phyloP scores from a whole-genome alignment of 2,329 filamentous ascomycete species.

The Cladophialophora chaetospira region DNA sequence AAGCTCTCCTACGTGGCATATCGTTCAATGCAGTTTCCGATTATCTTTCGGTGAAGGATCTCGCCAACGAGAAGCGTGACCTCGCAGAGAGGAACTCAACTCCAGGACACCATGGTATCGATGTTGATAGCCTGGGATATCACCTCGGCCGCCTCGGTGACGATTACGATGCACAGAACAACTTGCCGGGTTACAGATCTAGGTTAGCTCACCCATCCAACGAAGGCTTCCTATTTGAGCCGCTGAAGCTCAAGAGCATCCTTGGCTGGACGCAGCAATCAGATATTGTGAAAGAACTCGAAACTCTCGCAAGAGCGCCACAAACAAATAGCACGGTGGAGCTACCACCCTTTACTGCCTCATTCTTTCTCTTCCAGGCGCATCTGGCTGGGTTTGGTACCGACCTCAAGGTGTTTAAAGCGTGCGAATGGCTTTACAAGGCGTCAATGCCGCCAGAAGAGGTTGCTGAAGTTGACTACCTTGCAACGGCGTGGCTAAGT shows the following conservation, averaged over 20 bases:
- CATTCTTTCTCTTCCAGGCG: constrained; percentile 11
- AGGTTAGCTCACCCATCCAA: neutral
- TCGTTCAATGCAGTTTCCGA: neutral
- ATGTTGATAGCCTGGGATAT: neutral
- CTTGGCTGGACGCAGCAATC: constrained; percentile 6
- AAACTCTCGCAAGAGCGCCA: neutral
- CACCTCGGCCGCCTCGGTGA: neutral
- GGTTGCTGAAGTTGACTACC: constrained; percentile 6
- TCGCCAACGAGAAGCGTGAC: neutral
- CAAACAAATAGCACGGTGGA: neutral
- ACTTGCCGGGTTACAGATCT: constrained; percentile 10
- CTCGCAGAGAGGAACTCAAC: neutral
- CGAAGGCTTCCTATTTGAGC: constrained; percentile 13
- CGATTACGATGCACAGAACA: constrained; percentile 11
- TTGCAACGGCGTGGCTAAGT: constrained; percentile 7
- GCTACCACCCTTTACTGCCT: neutral
- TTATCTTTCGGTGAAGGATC: neutral
- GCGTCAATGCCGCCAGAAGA: constrained; percentile 1
- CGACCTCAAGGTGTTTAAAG: neutral
- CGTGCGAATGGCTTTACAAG: constrained; percentile 7
- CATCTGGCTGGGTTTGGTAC: constrained; percentile 8
- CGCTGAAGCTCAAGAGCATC: constrained; percentile 1
- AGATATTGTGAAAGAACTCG: constrained; percentile 9
- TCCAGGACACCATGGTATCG: constrained; percentile 1
- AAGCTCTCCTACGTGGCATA: neutral